A percentile compares a stretch with the other conserved stretches of the same genome.
phyloP scores from a whole-genome alignment of 2,329 filamentous ascomycete species.

The Fusarium sp. region DNA sequence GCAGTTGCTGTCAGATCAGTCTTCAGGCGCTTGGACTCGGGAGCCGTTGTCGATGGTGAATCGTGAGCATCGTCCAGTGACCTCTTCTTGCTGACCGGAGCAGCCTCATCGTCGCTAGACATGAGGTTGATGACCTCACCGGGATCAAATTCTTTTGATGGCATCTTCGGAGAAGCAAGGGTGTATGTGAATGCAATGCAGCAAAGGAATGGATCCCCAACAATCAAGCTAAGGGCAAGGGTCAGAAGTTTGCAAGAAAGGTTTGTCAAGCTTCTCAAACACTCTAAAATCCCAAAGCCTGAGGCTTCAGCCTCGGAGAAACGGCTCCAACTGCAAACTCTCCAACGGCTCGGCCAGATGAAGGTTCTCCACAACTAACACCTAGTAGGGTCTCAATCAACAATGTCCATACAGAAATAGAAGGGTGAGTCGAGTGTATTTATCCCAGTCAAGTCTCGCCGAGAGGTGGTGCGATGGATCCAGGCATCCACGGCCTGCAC shows the following conservation, averaged over 20 bases:
- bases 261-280: background rate
- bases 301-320: constrained; percentile 5
- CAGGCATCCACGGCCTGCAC: constrained; percentile 21
- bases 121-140: constrained; percentile 41
- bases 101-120: constrained; percentile 41
- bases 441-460: constrained; percentile 23
- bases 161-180: constrained; percentile 25
- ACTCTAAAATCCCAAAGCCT: background rate
- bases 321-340: constrained; percentile 13
- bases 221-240: background rate
- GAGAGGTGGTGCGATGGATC: constrained; percentile 20
- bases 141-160: constrained; percentile 30
- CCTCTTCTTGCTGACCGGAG: constrained; percentile 43
- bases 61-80: constrained; percentile 40
- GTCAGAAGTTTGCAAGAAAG: background rate
- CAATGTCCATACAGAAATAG: constrained; percentile 7
- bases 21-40: constrained; percentile 39
- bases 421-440: constrained; percentile 1
- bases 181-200: background rate
- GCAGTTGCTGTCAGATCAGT: constrained; percentile 10
- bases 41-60: constrained; percentile 15
- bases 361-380: background rate
- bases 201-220: background rate
- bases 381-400: constrained; percentile 28
- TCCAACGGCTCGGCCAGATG: constrained; percentile 19